Percentiles rank a stretch among this genome's conserved stretches.
phyloP scores from a whole-genome alignment of 441 rosid species.

The Croton setiger region DNA sequence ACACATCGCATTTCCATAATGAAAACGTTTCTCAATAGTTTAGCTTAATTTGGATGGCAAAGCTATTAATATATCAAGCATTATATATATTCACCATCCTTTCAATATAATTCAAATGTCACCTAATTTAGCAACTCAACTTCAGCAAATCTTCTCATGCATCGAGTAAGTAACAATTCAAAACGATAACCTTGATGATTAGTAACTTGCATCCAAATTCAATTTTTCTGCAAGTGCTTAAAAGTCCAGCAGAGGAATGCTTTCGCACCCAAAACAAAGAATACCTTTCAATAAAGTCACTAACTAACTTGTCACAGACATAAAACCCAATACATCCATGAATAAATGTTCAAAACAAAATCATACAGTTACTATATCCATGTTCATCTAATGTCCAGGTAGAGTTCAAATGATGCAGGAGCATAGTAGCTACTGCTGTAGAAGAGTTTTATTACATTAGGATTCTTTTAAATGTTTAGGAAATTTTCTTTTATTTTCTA shows the following conservation, averaged over 20 bases:
- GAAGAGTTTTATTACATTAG: too few species aligned
- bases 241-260: not conserved
- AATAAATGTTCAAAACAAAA: not conserved
- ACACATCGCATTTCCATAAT: not conserved
- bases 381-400: not conserved
- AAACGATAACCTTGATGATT: not conserved
- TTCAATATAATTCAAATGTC: not conserved
- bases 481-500: too few species aligned
- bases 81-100: too few species aligned
- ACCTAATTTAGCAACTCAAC: not conserved
- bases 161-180: too few species aligned
- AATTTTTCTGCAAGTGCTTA: not conserved
- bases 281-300: not conserved
- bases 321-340: not conserved
- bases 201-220: not conserved
- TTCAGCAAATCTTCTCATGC: not conserved
- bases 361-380: not conserved
- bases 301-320: not conserved
- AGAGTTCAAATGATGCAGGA: too few species aligned
- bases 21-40: not conserved
- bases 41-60: not conserved
- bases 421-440: too few species aligned
- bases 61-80: not conserved
- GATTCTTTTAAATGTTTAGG: too few species aligned
- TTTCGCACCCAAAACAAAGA: not conserved